Percentiles rank a stretch among this genome's conserved stretches.
These are phyloP conservation scores for Trichoderma endophyticum DNA, from an alignment of 2,329 filamentous ascomycete species.

Conservation along the genomic window DNA sequence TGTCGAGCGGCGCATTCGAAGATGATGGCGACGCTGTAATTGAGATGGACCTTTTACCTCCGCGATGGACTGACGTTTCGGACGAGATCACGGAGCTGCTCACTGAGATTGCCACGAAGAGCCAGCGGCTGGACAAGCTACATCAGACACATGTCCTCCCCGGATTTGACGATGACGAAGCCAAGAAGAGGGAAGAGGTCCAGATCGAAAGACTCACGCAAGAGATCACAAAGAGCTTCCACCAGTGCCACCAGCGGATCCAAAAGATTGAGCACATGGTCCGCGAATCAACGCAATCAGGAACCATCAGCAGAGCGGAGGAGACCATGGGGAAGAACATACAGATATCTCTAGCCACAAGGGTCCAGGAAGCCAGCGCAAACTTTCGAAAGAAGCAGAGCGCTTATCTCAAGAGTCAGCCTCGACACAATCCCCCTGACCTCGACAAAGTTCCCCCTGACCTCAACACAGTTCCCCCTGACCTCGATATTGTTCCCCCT, in stretches of 20 bases:
- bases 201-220: slow-evolving; percentile 91
- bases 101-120: slow-evolving; percentile 75
- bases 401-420: slow-evolving; percentile 84
- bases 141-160: slow-evolving; percentile 97
- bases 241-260: slow-evolving; percentile 85
- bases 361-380: slow-evolving; percentile 89
- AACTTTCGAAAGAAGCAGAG: slow-evolving; percentile 96
- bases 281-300: slow-evolving; percentile 69
- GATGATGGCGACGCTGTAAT: slow-evolving; percentile 94
- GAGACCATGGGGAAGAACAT: slow-evolving; percentile 96
- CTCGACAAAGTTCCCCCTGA: too few relatives aligned
- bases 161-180: slow-evolving; percentile 91
- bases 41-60: slow-evolving; percentile 95
- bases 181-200: slow-evolving; percentile 79
- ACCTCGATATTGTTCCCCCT: not conserved
- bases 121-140: slow-evolving; percentile 80
- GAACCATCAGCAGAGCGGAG: slow-evolving; percentile 74
- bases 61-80: slow-evolving; percentile 91
- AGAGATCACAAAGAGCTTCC: slow-evolving; percentile 83
- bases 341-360: slow-evolving; percentile 81
- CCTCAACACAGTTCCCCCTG: not conserved
- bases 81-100: slow-evolving; percentile 88
- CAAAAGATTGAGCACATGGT: slow-evolving; percentile 86
- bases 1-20: slow-evolving; percentile 72
- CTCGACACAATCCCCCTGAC: not conserved